Base-by-base conservation (phyloP, 495 filamentous ascomycete genomes). In the Aeminium ludgeri region DNA sequence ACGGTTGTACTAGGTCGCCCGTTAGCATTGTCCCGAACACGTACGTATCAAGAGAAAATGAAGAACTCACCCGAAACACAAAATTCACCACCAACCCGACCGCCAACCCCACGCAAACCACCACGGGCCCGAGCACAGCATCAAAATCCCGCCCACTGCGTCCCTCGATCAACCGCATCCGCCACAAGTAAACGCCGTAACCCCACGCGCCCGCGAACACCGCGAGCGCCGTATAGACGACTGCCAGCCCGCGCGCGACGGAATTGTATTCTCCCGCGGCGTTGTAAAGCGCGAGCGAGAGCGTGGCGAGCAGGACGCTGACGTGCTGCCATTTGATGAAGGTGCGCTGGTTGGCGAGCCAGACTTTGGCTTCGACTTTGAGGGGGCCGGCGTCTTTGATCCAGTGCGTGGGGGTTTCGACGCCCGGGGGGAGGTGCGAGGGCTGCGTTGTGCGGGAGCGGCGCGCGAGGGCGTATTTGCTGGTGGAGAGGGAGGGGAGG, bases 251-350 rank as follows among this genome's bases (percentile, higher is more conserved):
- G 48, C 80, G 71, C 0, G 83, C 86, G 6, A 92, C 57, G 12
- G 61, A 59, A 54, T 92, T 82, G 44, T 65, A 52, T 54, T 74
- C 62, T 17, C 82, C 79, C 10, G 86, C 79, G 0, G 89, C 83
- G 52, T 86, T 89, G 60, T 86, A 94, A 23, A 97, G 62, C 30
- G 76, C 82, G 18, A 97, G 63, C 2, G 82, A 81, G 20, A 97
- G 59, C 18, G 73, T 74, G 8, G 84, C 85, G 6, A 96, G 72
- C 20, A 96, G 66, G 18, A 97, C 69, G 39, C 73, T 78, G 48
- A 96, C 80, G 55, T 96, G 86, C 59, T 94, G 80, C 89, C 89
- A 97, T 57, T 93, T 94, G 57, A 97, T 74, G 53, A 93, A 97
- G 0, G 89, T 97, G 34, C 89, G 74, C 62, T 97, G 83, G 56